Evolutionary conservation across 73 alveolate species (phyloP).

Genomic region (Paramecium primaurelia): DNA sequence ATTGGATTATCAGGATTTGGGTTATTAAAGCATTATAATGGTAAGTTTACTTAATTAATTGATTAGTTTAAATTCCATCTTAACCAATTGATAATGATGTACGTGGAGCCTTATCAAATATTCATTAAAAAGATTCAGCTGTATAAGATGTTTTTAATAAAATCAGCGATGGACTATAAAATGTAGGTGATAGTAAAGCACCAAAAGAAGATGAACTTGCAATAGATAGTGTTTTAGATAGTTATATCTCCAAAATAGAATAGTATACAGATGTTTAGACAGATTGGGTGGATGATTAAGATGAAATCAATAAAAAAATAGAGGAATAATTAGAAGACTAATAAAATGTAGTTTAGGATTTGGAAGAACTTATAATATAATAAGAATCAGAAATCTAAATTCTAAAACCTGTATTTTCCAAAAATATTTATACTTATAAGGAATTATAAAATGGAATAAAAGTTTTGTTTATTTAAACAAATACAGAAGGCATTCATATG

Average conservation of each 20-base stretch:
- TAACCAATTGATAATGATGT: not conserved
- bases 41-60: not conserved
- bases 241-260: constrained; percentile 17
- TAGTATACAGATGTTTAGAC: not conserved
- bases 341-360: not conserved
- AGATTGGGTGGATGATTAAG: not conserved
- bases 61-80: not conserved
- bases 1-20: constrained; percentile 36
- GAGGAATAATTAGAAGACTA: not conserved
- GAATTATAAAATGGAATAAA: constrained; percentile 23
- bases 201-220: constrained; percentile 4
- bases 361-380: not conserved
- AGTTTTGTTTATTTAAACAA: not conserved
- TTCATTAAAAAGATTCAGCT: not conserved
- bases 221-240: constrained; percentile 4
- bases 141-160: not conserved
- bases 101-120: not conserved
- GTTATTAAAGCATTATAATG: not conserved
- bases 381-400: constrained; percentile 1
- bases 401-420: not conserved
- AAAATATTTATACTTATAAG: not conserved
- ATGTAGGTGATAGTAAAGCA: not conserved
- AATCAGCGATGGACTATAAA: not conserved
- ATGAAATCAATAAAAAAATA: not conserved
- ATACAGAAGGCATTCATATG: not conserved